Conservation (phyloP, 306 rosid species). For the Amphicarpaea edgeworthii region DNA sequence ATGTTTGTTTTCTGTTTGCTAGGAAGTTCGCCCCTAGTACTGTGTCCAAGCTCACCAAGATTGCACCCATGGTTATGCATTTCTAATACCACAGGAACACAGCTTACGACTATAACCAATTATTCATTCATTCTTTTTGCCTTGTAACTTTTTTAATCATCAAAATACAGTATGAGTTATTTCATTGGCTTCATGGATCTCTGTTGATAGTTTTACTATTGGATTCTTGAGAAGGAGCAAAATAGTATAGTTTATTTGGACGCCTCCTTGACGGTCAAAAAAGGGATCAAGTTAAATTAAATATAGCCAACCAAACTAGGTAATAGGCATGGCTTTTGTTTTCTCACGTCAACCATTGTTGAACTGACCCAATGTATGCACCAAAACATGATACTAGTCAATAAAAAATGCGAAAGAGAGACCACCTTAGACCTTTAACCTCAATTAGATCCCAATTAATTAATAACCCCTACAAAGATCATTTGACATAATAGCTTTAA, state of each 20-base stretch:
- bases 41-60: slow-evolving; percentile 52
- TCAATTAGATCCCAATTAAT: background rate
- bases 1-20: slow-evolving; percentile 70
- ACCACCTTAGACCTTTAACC: background rate
- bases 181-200: background rate
- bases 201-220: background rate
- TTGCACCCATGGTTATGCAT: slow-evolving; percentile 75
- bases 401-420: background rate
- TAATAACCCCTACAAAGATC: background rate
- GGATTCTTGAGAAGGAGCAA: background rate
- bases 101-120: background rate
- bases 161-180: slow-evolving; percentile 9
- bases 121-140: slow-evolving; percentile 41
- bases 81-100: slow-evolving; percentile 44
- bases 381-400: slow-evolving; percentile 19
- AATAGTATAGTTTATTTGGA: background rate
- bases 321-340: background rate
- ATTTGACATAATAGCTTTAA: background rate
- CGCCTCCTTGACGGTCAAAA: slow-evolving; percentile 10
- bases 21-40: slow-evolving; percentile 70
- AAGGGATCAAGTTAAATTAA: background rate
- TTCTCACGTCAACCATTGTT: slow-evolving; percentile 1
- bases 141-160: slow-evolving; percentile 25
- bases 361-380: slow-evolving; percentile 10
- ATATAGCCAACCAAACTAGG: background rate